Evolutionary conservation across 805 yeast genomes (phyloP), one percentile per base, ranked within the genome.

Genomic region (Yamadazyma ubonensis): DNA sequence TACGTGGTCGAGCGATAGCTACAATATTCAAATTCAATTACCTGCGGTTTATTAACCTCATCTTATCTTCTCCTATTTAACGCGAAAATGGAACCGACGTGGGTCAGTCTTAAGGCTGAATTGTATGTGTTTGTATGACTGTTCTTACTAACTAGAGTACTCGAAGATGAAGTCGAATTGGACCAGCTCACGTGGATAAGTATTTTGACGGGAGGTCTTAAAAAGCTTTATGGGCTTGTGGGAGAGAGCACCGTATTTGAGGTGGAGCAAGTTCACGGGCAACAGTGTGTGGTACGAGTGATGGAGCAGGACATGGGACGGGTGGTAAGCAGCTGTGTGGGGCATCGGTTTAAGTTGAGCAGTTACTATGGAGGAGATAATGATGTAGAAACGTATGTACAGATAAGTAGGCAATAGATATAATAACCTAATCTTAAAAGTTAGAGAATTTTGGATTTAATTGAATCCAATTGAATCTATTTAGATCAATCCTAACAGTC

Each of bases 171-270:
- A n/a, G 31, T 58, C 6, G 46, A 46, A 3, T 42, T 65, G 3
- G 71, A 63, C 35, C 27, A 47, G 14, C 46, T 63, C 11, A 55
- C 65, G n/a, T 64, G 70, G 69, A 56, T 57, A 29, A 34, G 61
- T 6, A 43, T 63, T 1, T 42, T 65, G 3, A 22, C 42, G 4
- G 45, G 49, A 4, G 50, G 59, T 20, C 41, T 65, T n/a, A 44
- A 46, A 5, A 57, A 55, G 28, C 43, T 61, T 20, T 55, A 65
- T 38, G 71, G 71, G 1, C 37, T 65, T 9, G 46, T 59, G 12
- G 71, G 71, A 3, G 63, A 61, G 41, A 51, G 69, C 0, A 25
- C 57, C 6, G 61, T 52, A 37, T 61, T 51, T 44, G 67, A 62
- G 33, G 36, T 65, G 3, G 46, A 63, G 12, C 46, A 50, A 12